Evolutionary conservation across 441 rosid species (phyloP).

Genomic region (Croton laevigatus): DNA sequence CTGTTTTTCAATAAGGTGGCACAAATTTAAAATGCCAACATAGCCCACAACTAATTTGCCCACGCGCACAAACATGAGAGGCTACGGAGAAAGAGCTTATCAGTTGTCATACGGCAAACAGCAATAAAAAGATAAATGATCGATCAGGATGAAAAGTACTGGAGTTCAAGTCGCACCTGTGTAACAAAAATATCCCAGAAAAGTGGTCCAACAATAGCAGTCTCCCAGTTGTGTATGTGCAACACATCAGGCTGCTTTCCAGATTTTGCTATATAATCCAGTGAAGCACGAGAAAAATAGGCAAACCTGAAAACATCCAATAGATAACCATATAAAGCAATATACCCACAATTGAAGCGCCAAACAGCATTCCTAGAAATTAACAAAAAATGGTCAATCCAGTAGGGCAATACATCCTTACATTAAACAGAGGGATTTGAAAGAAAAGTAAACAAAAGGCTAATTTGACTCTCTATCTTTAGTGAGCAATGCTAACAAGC

Average conservation of each 20-base stretch:
- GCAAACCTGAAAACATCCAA: conserved; percentile 48
- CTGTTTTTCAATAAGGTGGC: background rate
- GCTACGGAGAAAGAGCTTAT: background rate
- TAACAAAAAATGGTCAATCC: background rate
- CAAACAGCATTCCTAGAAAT: background rate
- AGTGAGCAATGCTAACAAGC: background rate
- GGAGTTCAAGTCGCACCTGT: conserved; percentile 40
- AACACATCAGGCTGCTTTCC: conserved; percentile 85
- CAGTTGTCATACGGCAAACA: background rate
- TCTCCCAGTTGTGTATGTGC: conserved; percentile 83
- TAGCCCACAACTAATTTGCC: background rate
- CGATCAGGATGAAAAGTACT: background rate
- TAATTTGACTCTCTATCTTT: background rate
- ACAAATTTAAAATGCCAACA: background rate
- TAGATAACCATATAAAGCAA: conserved; percentile 14
- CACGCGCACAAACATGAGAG: background rate
- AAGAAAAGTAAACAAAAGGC: background rate
- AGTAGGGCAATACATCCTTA: background rate
- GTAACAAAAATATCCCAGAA: conserved; percentile 84
- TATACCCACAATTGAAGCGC: background rate
- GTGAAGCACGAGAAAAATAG: conserved; percentile 88
- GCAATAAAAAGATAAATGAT: conserved; percentile 1
- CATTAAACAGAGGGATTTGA: background rate
- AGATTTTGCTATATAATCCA: conserved; percentile 76
- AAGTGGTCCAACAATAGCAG: conserved; percentile 80